Conservation (phyloP, 257 asterid species). For the Solanum pimpinellifolium region DNA sequence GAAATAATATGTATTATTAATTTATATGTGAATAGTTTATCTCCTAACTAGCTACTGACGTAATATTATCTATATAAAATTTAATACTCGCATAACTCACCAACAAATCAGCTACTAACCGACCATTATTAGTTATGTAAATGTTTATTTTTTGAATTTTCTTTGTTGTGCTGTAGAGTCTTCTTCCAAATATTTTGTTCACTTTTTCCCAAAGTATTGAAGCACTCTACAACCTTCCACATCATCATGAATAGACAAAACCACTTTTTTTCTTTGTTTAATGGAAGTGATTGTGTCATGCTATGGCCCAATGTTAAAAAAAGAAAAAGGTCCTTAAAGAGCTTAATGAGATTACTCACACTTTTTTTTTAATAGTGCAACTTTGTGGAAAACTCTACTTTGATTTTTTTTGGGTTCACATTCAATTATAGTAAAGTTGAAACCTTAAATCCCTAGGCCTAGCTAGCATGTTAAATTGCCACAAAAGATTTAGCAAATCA, state of each 20-base stretch:
- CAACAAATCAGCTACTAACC: not conserved
- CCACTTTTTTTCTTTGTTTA: conserved; percentile 10
- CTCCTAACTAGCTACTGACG: not conserved
- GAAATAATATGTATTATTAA: too few species aligned
- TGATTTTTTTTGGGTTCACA: not conserved
- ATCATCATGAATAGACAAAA: conserved; percentile 40
- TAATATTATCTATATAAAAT: too few species aligned
- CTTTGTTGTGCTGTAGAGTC: not conserved
- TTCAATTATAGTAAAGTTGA: not conserved
- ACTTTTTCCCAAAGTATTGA: conserved; percentile 7
- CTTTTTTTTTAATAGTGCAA: conserved; percentile 1
- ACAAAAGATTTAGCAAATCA: not conserved
- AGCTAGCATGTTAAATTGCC: not conserved
- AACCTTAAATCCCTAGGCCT: not conserved
- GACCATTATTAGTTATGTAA: not conserved
- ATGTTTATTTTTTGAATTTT: not conserved
- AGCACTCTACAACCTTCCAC: conserved; percentile 15
- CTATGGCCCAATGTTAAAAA: conserved; percentile 24
- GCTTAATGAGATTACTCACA: conserved; percentile 13
- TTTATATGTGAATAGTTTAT: too few species aligned
- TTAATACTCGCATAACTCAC: not conserved
- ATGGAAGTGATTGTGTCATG: conserved; percentile 22
- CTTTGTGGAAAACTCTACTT: conserved; percentile 4
- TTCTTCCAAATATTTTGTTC: not conserved
- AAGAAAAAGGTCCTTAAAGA: conserved; percentile 20